Conservation (phyloP, 169 alveolate species). For the Eimeria acervulina region DNA sequence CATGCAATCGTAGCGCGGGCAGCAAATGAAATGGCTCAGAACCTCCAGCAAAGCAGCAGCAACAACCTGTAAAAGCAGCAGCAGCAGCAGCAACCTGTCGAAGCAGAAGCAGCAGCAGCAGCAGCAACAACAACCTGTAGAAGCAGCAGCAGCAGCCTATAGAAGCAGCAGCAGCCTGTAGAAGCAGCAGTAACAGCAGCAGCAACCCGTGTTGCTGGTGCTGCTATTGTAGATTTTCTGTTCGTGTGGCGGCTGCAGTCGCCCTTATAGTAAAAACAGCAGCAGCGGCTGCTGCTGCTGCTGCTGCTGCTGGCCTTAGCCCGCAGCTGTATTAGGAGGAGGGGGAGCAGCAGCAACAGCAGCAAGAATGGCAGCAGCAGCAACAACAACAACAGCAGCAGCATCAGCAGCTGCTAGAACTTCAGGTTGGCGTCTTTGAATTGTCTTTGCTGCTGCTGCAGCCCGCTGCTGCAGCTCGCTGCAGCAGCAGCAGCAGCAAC, state of each 20-base stretch:
- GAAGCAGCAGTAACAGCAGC: no score
- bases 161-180: no score
- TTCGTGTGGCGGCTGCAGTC: not conserved
- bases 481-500: not conserved
- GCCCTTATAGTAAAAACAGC: not conserved
- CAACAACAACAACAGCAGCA: not conserved
- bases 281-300: not conserved
- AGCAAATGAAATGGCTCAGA: slow-evolving; percentile 90
- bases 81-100: slow-evolving; percentile 1
- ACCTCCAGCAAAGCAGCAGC: slow-evolving; percentile 75
- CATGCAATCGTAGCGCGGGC: slow-evolving; percentile 93
- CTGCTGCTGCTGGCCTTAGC: not conserved
- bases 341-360: not conserved
- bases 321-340: not conserved
- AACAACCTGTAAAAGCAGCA: not conserved
- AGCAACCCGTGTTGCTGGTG: no score
- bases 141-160: not conserved
- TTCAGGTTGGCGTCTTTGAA: no score
- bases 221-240: no score
- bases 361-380: not conserved
- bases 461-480: not conserved
- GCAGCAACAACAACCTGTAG: not conserved
- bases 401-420: not conserved
- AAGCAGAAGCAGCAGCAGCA: no score
- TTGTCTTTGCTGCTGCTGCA: not conserved